phyloP scores from a whole-genome alignment of 805 yeast genomes.

The Lachancea meyersii region DNA sequence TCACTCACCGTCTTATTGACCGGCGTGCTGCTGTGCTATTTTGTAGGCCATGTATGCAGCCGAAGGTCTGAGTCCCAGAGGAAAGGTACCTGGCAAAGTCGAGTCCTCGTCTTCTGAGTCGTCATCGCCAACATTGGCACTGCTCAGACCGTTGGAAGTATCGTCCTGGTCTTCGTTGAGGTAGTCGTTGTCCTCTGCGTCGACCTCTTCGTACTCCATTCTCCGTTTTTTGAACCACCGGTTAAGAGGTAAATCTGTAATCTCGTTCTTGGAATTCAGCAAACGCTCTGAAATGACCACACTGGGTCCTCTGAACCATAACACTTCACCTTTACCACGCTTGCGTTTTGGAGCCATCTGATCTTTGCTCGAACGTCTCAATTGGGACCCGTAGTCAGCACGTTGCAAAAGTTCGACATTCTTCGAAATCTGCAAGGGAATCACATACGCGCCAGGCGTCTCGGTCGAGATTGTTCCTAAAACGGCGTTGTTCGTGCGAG shows the following conservation, averaged over 20 bases:
- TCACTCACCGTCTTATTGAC: no score
- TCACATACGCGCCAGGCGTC: conserved; percentile 24
- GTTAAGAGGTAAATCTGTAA: conserved; percentile 18
- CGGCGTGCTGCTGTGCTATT: conserved; percentile 17
- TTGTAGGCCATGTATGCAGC: conserved; percentile 67
- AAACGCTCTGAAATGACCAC: conserved; percentile 40
- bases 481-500: conserved; percentile 17
- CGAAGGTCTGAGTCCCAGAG: conserved; percentile 48
- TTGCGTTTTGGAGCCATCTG: conserved; percentile 18
- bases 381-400: conserved; percentile 27
- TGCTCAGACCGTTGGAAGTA: neutral
- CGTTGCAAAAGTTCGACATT: conserved; percentile 32
- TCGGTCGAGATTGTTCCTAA: conserved; percentile 24
- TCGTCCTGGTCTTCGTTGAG: conserved; percentile 17
- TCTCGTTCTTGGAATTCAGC: conserved; percentile 21
- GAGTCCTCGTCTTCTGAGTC: conserved; percentile 23
- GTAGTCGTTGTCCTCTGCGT: conserved; percentile 16
- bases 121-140: conserved; percentile 14
- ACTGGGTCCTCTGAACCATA: conserved; percentile 71
- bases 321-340: conserved; percentile 35
- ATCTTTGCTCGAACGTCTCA: conserved; percentile 21
- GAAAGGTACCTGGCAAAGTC: conserved; percentile 20
- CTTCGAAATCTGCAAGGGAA: conserved; percentile 28
- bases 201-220: conserved; percentile 23
- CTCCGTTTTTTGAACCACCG: conserved; percentile 26